Percentiles rank a stretch among this genome's conserved stretches.
phyloP scores from a whole-genome alignment of 2,329 filamentous ascomycete species.

The Tolypocladium endophyticum region DNA sequence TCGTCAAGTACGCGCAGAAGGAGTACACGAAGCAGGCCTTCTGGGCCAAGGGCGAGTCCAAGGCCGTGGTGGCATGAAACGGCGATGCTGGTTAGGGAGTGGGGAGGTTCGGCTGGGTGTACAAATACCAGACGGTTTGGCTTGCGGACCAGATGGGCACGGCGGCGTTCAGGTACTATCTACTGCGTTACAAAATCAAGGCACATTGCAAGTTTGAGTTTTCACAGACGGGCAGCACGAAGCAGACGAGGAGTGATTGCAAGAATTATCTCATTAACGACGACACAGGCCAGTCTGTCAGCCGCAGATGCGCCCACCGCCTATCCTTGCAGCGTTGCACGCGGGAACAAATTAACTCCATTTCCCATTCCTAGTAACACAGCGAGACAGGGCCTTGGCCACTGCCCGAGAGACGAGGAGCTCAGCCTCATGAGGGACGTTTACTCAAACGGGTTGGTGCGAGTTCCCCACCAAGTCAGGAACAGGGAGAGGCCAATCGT shows the following conservation, averaged over 20 bases:
- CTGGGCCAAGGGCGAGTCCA: conserved; percentile 30
- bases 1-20: conserved; percentile 57
- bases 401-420: background rate
- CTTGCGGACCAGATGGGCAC: conserved; percentile 19
- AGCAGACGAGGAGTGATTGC: background rate
- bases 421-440: conserved; percentile 5
- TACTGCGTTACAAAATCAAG: conserved; percentile 14
- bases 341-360: background rate
- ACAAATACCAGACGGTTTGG: conserved; percentile 22
- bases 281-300: background rate
- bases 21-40: conserved; percentile 48
- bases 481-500: conserved; percentile 86
- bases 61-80: conserved; percentile 8
- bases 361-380: background rate
- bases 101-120: conserved; percentile 20
- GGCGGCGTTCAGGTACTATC: conserved; percentile 28
- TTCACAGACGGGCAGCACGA: background rate
- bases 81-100: background rate
- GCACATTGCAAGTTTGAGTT: background rate
- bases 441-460: conserved; percentile 85
- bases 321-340: background rate
- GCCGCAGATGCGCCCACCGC: background rate
- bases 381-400: background rate
- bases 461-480: conserved; percentile 96
- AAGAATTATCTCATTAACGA: background rate